Evolutionary conservation across 78 protist genomes (phyloP).

Genomic region (Dictyostelium discoideum): dicty_2.7 NC_007088.5:1858501-1859000

Average conservation of each 20-base stretch:
- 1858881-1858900: slow-evolving; percentile 23
- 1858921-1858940: background rate
- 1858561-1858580: too few species aligned
- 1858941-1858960: background rate
- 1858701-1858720: slow-evolving; percentile 19
- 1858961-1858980: slow-evolving; percentile 13
- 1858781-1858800: background rate
- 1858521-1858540: background rate
- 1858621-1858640: background rate
- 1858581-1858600: background rate
- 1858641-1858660: slow-evolving; percentile 60
- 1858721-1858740: slow-evolving; percentile 3
- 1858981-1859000: slow-evolving; percentile 68
- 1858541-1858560: too few species aligned
- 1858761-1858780: slow-evolving; percentile 24
- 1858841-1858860: slow-evolving; percentile 44
- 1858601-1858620: background rate
- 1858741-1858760: background rate
- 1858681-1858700: background rate
- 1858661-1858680: slow-evolving; percentile 49
- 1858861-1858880: slow-evolving; percentile 2
- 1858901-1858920: background rate
- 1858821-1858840: slow-evolving; percentile 25
- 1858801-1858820: slow-evolving; percentile 7
- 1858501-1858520: background rate